Percentiles rank a stretch among this genome's conserved stretches.
These are phyloP conservation scores for Manihot esculenta DNA, from an alignment of 441 rosid species.

Conservation along the genomic window DNA sequence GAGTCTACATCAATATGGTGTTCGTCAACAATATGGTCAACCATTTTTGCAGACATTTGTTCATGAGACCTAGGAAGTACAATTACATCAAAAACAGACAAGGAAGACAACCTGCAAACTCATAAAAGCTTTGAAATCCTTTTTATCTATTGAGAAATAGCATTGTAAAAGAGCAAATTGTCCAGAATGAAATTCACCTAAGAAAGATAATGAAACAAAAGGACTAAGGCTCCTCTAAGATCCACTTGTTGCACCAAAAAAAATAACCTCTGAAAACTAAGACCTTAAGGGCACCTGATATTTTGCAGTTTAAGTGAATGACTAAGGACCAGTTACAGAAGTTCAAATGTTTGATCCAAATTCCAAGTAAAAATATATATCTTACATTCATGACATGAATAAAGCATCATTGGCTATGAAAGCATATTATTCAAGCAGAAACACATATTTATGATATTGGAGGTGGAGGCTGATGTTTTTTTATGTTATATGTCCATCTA, in stretches of 20 bases:
- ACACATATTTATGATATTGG: background rate
- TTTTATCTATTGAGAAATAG: background rate
- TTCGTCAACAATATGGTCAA: conserved; percentile 77
- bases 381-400: conserved; percentile 2
- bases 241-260: background rate
- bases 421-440: background rate
- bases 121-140: background rate
- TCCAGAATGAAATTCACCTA: background rate
- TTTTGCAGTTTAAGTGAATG: background rate
- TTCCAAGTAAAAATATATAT: background rate
- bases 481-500: background rate
- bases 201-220: background rate
- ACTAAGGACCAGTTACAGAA: background rate
- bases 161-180: background rate
- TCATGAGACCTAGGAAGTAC: conserved; percentile 74
- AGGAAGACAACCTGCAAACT: background rate
- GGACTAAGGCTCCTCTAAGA: background rate
- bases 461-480: background rate
- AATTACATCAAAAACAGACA: conserved; percentile 12
- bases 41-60: conserved; percentile 67
- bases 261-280: background rate
- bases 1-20: conserved; percentile 80
- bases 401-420: background rate
- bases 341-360: background rate
- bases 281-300: background rate